Percentiles rank a stretch among this genome's conserved stretches.
These are phyloP conservation scores for Ilex paraguariensis DNA, from an alignment of 305 asterid species.

Conservation along the genomic window DNA sequence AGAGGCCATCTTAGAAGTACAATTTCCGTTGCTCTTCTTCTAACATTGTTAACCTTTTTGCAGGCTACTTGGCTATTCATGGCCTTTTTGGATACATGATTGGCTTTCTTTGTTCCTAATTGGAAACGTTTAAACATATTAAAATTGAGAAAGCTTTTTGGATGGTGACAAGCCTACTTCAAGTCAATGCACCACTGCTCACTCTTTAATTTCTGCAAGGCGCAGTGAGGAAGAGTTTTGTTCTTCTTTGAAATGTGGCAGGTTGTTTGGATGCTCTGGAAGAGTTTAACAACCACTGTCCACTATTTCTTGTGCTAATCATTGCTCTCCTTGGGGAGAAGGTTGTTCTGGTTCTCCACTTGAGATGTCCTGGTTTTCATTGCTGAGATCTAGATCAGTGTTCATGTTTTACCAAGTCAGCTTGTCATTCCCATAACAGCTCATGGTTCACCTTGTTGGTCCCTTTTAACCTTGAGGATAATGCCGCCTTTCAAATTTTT, in stretches of 20 bases:
- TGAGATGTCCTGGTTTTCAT: no score
- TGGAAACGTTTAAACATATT: conserved; percentile 34
- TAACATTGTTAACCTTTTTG: conserved; percentile 53
- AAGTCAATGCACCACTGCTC: conserved; percentile 21
- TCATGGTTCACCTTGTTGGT: no score
- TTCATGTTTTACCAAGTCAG: no score
- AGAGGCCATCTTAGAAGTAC: conserved; percentile 20
- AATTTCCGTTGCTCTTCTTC: conserved; percentile 16
- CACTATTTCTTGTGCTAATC: conserved; percentile 10
- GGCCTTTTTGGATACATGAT: conserved; percentile 50
- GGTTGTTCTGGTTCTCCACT: conserved; percentile 6
- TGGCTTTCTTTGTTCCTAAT: conserved; percentile 51
- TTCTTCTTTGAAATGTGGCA: conserved; percentile 21
- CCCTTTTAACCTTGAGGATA: no score
- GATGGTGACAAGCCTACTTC: conserved; percentile 32
- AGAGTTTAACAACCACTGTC: conserved; percentile 27
- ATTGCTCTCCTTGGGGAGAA: conserved; percentile 18
- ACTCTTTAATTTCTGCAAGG: conserved; percentile 26
- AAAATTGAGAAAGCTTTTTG: conserved; percentile 41
- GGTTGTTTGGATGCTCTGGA: conserved; percentile 26
- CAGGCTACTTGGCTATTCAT: conserved; percentile 58
- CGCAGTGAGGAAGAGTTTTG: conserved; percentile 29
- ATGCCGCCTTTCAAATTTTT: no score
- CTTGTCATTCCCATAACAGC: no score
- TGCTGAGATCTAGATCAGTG: no score